Conservation (phyloP, 2,329 filamentous ascomycete species). For the Davidsoniella neocaledoniae region DNA sequence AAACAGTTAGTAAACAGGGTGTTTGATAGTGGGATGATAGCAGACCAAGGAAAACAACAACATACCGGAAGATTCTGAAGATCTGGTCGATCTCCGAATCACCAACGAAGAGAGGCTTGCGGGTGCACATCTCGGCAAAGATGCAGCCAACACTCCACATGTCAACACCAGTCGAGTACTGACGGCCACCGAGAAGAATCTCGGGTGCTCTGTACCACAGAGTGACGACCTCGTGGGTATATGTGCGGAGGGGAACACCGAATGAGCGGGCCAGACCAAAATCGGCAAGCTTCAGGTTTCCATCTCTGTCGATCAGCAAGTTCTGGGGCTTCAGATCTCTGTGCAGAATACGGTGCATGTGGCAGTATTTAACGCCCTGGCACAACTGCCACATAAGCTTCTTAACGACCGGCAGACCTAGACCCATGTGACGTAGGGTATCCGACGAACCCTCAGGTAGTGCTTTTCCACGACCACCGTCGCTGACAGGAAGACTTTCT, state of each 20-base stretch:
- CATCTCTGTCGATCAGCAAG: constrained; percentile 68
- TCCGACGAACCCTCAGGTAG: constrained; percentile 59
- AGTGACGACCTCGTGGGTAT: constrained; percentile 89
- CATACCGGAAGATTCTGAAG: constrained; percentile 46
- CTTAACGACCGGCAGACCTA: constrained; percentile 70
- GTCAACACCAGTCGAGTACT: constrained; percentile 86
- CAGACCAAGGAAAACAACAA: not conserved
- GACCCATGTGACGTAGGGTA: constrained; percentile 47
- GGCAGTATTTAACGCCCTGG: constrained; percentile 73
- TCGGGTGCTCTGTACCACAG: constrained; percentile 87
- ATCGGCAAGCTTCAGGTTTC: constrained; percentile 80
- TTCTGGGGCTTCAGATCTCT: constrained; percentile 87
- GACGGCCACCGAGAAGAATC: constrained; percentile 75
- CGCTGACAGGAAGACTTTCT: constrained; percentile 70
- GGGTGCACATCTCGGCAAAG: constrained; percentile 91
- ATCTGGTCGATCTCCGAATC: constrained; percentile 49
- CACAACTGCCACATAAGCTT: constrained; percentile 86
- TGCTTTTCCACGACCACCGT: constrained; percentile 72
- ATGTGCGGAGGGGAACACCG: constrained; percentile 76
- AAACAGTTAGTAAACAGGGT: not conserved
- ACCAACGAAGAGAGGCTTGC: constrained; percentile 81
- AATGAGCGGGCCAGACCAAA: constrained; percentile 82
- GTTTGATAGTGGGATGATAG: too few species aligned
- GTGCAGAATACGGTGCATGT: constrained; percentile 73
- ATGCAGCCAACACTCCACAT: constrained; percentile 95